Evolutionary conservation across 2,329 filamentous ascomycete species (phyloP), one percentile per base, ranked within the genome.

Genomic region (Setomelanomma holmii): DNA sequence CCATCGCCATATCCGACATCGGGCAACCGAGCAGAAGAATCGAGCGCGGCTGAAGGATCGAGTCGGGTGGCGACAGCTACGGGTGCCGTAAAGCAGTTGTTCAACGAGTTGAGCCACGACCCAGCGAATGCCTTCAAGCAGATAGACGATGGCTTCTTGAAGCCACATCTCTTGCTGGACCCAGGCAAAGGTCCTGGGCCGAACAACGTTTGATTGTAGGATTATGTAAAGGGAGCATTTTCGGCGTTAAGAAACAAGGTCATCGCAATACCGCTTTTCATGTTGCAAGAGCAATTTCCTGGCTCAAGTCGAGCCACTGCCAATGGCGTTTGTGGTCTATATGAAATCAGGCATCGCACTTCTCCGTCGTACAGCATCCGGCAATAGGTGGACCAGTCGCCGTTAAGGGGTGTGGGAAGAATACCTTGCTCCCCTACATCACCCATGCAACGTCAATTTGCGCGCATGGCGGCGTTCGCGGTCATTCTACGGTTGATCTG

Each of bases 61-160:
- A 69, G 56, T 48, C 60, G 72, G 56, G 59, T 77, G n/a, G 64
- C 91, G n/a, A 90, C 86, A 22, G 90, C 90, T 10, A 84, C 86
- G 17, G 89, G 86, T 23, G 89, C 92, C 0, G 86, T 97, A 52
- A 86, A 87, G 50, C 89, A 93, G 69, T 80, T 99, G 7, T 86
- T 96, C 62, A 90, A 84, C 21, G 86, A 86, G 1, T 83, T 89
- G 14, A 84, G 89, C 1, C 91, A 96, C 44, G 95, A 99, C 72
- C 92, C 96, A 39, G 89, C 90, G 8, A 91, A 89, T 40, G 86
- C 96, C 77, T 96, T 99, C 75, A 88, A 87, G 62, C 93, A 96
- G 76, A 79, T 99, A 54, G 95, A 99, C 73, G 95, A 99, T 75
- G 91, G 93, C 55, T 97, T 92, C 73, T 93, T 98, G 75, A 98